phyloP scores from a whole-genome alignment of 1,284 basidiomycete species.

The Sporisorium scitamineum region DNA sequence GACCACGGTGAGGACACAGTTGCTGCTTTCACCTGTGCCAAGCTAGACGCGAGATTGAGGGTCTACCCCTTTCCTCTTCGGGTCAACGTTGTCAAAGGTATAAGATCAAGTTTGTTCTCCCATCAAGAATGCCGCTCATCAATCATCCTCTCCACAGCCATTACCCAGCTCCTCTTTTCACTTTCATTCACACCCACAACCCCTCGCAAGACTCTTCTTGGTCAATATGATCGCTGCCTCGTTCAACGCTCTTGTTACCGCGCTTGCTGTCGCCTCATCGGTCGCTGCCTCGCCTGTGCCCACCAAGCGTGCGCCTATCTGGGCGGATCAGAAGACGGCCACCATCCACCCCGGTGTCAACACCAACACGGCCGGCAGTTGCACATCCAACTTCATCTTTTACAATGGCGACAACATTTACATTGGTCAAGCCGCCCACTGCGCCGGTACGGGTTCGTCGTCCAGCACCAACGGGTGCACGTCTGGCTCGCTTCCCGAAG shows the following conservation, averaged over 20 bases:
- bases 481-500: slow-evolving; percentile 45
- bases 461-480: slow-evolving; percentile 51
- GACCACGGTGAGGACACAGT: background rate
- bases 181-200: background rate
- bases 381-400: slow-evolving; percentile 56
- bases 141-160: background rate
- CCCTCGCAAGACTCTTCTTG: background rate
- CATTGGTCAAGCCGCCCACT: slow-evolving; percentile 57
- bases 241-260: slow-evolving; percentile 23
- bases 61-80: background rate
- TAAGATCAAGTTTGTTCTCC: background rate
- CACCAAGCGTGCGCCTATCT: slow-evolving; percentile 37
- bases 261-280: slow-evolving; percentile 23
- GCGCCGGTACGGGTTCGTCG: slow-evolving; percentile 42
- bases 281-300: slow-evolving; percentile 22
- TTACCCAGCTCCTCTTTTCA: background rate
- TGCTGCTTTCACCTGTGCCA: background rate
- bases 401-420: slow-evolving; percentile 48
- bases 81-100: background rate
- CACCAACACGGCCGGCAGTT: slow-evolving; percentile 52
- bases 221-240: slow-evolving; percentile 28
- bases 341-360: slow-evolving; percentile 59
- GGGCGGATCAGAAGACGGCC: slow-evolving; percentile 32
- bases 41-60: background rate
- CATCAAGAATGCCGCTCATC: background rate